phyloP scores from a whole-genome alignment of 495 filamentous ascomycete species.

The Penicillium mononematosum region DNA sequence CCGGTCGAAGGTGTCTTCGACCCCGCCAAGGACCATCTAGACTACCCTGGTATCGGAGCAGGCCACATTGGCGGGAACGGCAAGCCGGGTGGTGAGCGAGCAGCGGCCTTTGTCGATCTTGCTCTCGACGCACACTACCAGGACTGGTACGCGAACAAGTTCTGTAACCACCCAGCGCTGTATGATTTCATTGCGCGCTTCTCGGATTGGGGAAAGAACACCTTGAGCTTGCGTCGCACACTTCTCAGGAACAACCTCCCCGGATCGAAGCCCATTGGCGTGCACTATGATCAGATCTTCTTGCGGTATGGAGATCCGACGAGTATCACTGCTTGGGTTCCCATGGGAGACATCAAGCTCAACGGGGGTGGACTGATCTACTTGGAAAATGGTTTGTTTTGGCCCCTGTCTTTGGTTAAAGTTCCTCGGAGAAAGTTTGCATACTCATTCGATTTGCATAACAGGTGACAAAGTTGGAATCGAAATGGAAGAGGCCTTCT shows the following conservation, averaged over 20 bases:
- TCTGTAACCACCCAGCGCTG: constrained; percentile 55
- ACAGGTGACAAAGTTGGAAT: constrained; percentile 41
- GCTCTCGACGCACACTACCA: constrained; percentile 56
- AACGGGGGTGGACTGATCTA: constrained; percentile 63
- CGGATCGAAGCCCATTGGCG: constrained; percentile 56
- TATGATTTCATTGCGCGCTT: constrained; percentile 52
- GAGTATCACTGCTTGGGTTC: constrained; percentile 62
- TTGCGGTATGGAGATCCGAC: constrained; percentile 57
- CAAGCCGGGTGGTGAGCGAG: constrained; percentile 43
- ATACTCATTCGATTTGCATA: constrained; percentile 8
- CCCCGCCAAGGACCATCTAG: constrained; percentile 39
- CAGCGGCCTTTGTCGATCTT: constrained; percentile 51
- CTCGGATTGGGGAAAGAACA: constrained; percentile 54
- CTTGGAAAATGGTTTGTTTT: constrained; percentile 48
- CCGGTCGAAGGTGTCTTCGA: constrained; percentile 55
- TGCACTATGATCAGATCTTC: constrained; percentile 69
- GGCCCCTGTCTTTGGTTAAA: background rate
- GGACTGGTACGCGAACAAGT: constrained; percentile 56
- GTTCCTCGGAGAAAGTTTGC: background rate
- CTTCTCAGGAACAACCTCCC: constrained; percentile 61
- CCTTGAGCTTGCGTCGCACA: constrained; percentile 46
- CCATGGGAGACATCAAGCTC: constrained; percentile 58
- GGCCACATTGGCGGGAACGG: constrained; percentile 51
- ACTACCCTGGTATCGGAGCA: constrained; percentile 59
- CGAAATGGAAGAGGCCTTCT: constrained; percentile 52